Evolutionary conservation across 2,329 filamentous ascomycete genomes (phyloP).

Genomic region (Calonectria pteridis): DNA sequence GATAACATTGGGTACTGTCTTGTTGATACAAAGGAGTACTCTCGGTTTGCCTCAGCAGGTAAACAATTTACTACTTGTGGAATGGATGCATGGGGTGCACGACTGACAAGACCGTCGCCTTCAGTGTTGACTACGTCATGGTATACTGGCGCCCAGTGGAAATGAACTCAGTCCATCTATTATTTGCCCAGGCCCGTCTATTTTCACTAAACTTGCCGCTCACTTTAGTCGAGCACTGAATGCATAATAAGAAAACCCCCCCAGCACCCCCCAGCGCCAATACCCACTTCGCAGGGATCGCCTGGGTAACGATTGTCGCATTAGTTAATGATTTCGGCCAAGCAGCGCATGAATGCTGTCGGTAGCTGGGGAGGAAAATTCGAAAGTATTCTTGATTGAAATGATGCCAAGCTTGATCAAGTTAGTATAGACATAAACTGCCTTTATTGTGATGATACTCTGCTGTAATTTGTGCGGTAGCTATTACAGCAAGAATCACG

Average conservation of each 20-base stretch:
- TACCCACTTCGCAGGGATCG: too few species aligned
- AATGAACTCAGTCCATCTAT: too few species aligned
- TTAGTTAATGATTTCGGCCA: background rate
- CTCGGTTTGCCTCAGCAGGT: background rate
- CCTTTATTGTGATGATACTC: background rate
- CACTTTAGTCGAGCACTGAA: background rate
- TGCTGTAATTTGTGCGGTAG: background rate
- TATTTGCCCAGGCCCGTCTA: background rate
- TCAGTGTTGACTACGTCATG: background rate
- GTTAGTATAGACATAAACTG: background rate
- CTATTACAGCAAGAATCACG: background rate
- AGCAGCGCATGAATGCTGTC: background rate
- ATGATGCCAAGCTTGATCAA: background rate
- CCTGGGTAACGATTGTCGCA: background rate
- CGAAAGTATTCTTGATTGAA: background rate
- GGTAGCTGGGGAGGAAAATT: background rate
- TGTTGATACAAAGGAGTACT: background rate
- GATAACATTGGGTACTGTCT: background rate
- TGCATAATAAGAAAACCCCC: background rate
- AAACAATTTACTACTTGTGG: background rate
- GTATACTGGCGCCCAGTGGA: too few species aligned
- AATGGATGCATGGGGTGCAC: background rate
- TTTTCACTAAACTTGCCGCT: background rate
- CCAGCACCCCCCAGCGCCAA: too few species aligned
- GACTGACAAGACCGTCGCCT: background rate